A percentile compares a stretch with the other conserved stretches of the same genome.
These are phyloP conservation scores for Diplocarpon mali DNA, from an alignment of 2,329 filamentous ascomycete species.

Conservation along the genomic window DNA sequence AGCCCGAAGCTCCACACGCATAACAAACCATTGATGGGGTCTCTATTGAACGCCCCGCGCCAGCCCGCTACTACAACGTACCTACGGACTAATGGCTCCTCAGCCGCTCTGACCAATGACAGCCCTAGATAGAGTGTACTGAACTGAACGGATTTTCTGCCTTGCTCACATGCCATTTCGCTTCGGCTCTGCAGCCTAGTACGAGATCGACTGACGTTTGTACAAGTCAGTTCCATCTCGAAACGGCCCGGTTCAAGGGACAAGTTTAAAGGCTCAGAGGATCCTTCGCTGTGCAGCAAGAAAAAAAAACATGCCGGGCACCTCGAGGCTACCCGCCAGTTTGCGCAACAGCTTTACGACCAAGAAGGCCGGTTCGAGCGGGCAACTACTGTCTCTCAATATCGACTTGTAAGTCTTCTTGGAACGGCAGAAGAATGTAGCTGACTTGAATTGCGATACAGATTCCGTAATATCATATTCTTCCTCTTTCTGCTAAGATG, in stretches of 20 bases:
- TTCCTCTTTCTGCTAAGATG: constrained; percentile 78
- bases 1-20: not conserved
- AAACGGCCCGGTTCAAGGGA: not conserved
- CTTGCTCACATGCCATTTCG: too few species aligned
- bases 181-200: too few species aligned
- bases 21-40: not conserved
- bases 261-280: too few species aligned
- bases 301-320: constrained; percentile 44
- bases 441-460: constrained; percentile 27
- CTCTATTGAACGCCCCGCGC: not conserved
- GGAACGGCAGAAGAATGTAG: not conserved
- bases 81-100: too few species aligned
- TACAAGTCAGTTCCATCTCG: not conserved
- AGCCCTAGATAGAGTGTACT: too few species aligned
- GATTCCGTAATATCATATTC: constrained; percentile 79
- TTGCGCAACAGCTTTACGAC: constrained; percentile 56
- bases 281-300: not conserved
- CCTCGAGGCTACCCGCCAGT: constrained; percentile 60
- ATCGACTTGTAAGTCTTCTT: constrained; percentile 51
- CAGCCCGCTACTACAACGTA: too few species aligned
- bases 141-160: too few species aligned
- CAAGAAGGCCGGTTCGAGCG: constrained; percentile 44
- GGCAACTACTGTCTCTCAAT: constrained; percentile 50
- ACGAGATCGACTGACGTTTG: not conserved
- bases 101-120: too few species aligned